Percentiles rank a stretch among this genome's conserved stretches.
phyloP scores from a whole-genome alignment of 495 filamentous ascomycete genomes.

The Margaritispora aquatica region DNA sequence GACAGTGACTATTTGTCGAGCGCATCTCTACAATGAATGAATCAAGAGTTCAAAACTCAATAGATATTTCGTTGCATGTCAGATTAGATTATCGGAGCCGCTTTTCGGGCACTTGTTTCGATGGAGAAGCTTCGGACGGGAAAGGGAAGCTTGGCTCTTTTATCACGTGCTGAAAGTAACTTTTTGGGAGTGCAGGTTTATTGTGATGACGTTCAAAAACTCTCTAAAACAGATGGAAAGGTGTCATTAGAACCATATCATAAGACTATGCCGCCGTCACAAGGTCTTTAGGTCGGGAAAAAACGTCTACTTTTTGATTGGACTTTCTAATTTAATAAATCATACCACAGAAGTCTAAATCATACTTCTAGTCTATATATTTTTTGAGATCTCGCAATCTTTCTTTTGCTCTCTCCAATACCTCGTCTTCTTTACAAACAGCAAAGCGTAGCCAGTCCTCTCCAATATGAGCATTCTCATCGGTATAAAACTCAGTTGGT shows the following conservation, averaged over 20 bases:
- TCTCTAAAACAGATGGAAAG: too few species aligned
- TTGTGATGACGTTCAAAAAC: too few species aligned
- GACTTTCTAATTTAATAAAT: too few species aligned
- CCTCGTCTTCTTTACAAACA: conserved; percentile 90
- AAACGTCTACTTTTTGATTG: too few species aligned
- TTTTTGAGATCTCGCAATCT: conserved; percentile 78
- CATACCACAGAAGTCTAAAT: background rate
- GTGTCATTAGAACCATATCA: too few species aligned
- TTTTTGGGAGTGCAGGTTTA: too few species aligned
- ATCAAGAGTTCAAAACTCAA: background rate
- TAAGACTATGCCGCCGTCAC: too few species aligned
- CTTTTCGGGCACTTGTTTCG: background rate
- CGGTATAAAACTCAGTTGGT: conserved; percentile 93
- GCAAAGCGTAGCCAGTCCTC: conserved; percentile 94
- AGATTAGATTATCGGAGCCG: background rate
- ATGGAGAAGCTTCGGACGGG: background rate
- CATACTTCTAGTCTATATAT: conserved; percentile 43
- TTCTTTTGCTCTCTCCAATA: conserved; percentile 87
- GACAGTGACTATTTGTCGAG: background rate
- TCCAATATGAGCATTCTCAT: conserved; percentile 71
- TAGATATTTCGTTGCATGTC: background rate
- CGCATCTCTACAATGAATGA: background rate
- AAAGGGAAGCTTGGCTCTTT: background rate
- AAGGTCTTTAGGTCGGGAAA: too few species aligned
- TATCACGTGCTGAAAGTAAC: too few species aligned